Evolutionary conservation across 2,329 filamentous ascomycete genomes (phyloP), one percentile per base, ranked within the genome.

Genomic region (Fusarium subglutinans): DNA sequence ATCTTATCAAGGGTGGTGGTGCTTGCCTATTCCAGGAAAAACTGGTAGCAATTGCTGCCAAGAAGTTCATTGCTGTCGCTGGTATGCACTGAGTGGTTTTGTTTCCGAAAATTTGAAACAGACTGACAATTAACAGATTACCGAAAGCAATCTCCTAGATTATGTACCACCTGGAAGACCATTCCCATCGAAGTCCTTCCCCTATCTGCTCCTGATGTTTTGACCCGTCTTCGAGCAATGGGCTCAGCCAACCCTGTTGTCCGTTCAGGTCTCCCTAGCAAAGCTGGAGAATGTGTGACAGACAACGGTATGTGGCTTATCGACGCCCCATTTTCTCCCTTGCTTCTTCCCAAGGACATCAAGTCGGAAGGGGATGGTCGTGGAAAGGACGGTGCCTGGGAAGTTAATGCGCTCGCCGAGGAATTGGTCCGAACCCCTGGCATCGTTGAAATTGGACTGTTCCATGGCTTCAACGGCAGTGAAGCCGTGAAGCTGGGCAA

Each of bases 11-110:
- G 86, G 96, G 96, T 62, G 96, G 96, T 56, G 96, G 96, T 66
- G 96, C 95, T n/a, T 99, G 96, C 83, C 85, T 98, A 64, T 97
- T 98, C 86, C 96, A 98, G 83, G 96, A 99, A 85, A 99, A 99
- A 86, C 87, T 99, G 41, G 95, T 99, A 9, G 95, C 95, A 10
- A 90, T 94, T 69, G 90, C 93, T 56, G 92, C 94, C 8, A 93
- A 91, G 83, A 93, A 94, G 80, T 98, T 98, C 79, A 88, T 98
- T 72, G 96, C 94, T 78, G 94, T 97, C 66, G 94, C 94, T 64
- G 92, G 92, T 94, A 83, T 79, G 88, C 56, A 51, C 33, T 47
- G 55, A 50, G 41, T 47, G 44, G 43, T 67, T 45, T 44, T 41
- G 30, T 24, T 51, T 26, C 45, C 40, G 33, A 48, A 38, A 51